phyloP scores from a whole-genome alignment of 495 filamentous ascomycete species.

The Daldinia decipiens region DNA sequence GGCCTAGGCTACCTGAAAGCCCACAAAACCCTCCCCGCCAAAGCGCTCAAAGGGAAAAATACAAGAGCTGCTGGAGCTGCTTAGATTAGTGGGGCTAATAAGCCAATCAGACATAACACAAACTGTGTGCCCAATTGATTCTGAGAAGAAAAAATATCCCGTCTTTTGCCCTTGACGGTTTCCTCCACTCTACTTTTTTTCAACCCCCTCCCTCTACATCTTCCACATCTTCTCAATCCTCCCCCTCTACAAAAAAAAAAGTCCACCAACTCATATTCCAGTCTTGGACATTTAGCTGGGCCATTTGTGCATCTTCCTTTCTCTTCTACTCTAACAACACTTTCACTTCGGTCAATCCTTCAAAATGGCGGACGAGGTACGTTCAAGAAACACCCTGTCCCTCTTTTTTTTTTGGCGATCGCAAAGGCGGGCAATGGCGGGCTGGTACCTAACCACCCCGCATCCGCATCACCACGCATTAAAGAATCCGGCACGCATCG shows the following conservation, averaged over 20 bases:
- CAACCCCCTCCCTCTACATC: constrained; percentile 42
- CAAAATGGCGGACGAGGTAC: constrained; percentile 62
- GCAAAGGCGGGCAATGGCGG: constrained; percentile 39
- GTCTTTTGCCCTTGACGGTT: constrained; percentile 29
- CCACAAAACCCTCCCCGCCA: constrained; percentile 27
- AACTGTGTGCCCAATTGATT: constrained; percentile 36
- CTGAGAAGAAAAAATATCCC: constrained; percentile 34
- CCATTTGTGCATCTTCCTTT: constrained; percentile 46
- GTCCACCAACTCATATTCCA: constrained; percentile 38
- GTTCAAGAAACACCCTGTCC: constrained; percentile 11
- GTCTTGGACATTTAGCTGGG: constrained; percentile 41
- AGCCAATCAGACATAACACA: constrained; percentile 27
- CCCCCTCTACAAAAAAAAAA: constrained; percentile 29
- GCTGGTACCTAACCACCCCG: constrained; percentile 36
- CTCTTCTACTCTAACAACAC: constrained; percentile 36
- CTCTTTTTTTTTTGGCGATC: constrained; percentile 30
- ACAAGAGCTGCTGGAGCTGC: constrained; percentile 3
- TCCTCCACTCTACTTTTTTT: constrained; percentile 36
- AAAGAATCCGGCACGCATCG: constrained; percentile 37
- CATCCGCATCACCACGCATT: constrained; percentile 34
- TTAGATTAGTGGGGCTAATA: not conserved
- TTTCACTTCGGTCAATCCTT: constrained; percentile 52
- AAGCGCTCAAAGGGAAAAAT: constrained; percentile 15
- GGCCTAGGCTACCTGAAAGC: constrained; percentile 17
- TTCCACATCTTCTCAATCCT: constrained; percentile 41